These are phyloP conservation scores for Plasmodium berghei DNA, from an alignment of 169 alveolate genomes.

Conservation along the genomic window DNA sequence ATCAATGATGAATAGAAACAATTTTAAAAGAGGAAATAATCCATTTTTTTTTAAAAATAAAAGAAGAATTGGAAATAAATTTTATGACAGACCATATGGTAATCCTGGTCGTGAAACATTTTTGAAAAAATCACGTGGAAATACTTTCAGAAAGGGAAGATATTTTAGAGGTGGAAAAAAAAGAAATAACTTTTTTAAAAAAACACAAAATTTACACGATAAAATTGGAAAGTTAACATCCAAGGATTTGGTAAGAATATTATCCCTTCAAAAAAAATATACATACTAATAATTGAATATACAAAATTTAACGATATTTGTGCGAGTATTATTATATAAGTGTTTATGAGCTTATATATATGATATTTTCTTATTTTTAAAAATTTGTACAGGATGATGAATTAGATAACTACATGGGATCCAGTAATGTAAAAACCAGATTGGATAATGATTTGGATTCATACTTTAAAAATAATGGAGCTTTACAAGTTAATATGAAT, in stretches of 20 bases:
- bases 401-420: conserved; percentile 69
- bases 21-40: conserved; percentile 32
- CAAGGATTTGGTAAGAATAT: conserved; percentile 43
- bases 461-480: conserved; percentile 53
- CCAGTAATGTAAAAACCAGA: conserved; percentile 62
- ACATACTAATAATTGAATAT: too few species aligned
- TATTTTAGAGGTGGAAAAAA: conserved; percentile 26
- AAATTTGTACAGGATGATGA: conserved; percentile 39
- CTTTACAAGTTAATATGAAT: conserved; percentile 27
- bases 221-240: conserved; percentile 67
- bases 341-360: too few species aligned
- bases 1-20: conserved; percentile 70
- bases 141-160: conserved; percentile 38
- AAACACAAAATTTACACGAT: conserved; percentile 49
- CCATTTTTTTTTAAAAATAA: conserved; percentile 20
- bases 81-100: conserved; percentile 14
- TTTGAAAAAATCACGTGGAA: conserved; percentile 8
- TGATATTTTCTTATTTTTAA: too few species aligned
- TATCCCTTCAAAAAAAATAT: too few species aligned
- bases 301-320: too few species aligned
- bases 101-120: background rate
- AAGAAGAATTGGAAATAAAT: conserved; percentile 30
- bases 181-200: conserved; percentile 38
- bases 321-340: too few species aligned
- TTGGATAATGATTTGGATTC: conserved; percentile 70